Base-by-base conservation (phyloP, 2,329 filamentous ascomycete species). In the Apiospora rasikravindrae region DNA sequence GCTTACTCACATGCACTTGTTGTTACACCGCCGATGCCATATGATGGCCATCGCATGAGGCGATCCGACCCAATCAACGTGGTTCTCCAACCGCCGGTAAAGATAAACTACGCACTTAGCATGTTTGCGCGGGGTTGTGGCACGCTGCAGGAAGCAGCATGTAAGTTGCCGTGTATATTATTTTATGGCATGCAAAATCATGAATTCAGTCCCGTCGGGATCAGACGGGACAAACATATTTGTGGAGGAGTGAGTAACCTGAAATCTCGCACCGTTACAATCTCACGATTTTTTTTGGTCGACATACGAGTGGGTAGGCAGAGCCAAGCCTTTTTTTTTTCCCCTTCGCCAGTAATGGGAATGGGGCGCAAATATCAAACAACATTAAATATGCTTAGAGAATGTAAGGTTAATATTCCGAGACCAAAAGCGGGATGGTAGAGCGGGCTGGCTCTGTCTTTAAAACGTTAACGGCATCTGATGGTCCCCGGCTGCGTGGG, bases 21-120 rank as follows among this genome's bases (percentile, higher is more conserved):
- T 24, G 53, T 61, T 37, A 61, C 53, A 61, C 53, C 53, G 53
- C 29, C 53, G 53, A 64, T 26, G 37, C 44, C 49, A 69, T 57
- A 73, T 73, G 71, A 7, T 75, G 73, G 76, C 72, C 73, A 66
- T 64, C 64, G 66, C 51, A 70, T 40, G 69, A 69, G 8, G 33
- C 33, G 19, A 22, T 33, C 71, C 71, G 75, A 71, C 49, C 79
- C 77, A 80, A 80, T 80, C 70, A 75, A 71, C 64, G 47, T 40
- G 14, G 69, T 64, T 69, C 69, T 74, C 69, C 70, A 76, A 69
- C 74, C 75, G 76, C 76, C 76, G 76, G 73, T 69, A 49, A 74
- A 69, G 73, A 75, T 71, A 73, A 71, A 72, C 45, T 74, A 70
- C 69, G 71, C 73, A 69, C 64, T 47, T 13, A n/a, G 68, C 13